These are phyloP conservation scores for Fusarium penzigii DNA, from an alignment of 2,329 filamentous ascomycete species.

Conservation along the genomic window DNA sequence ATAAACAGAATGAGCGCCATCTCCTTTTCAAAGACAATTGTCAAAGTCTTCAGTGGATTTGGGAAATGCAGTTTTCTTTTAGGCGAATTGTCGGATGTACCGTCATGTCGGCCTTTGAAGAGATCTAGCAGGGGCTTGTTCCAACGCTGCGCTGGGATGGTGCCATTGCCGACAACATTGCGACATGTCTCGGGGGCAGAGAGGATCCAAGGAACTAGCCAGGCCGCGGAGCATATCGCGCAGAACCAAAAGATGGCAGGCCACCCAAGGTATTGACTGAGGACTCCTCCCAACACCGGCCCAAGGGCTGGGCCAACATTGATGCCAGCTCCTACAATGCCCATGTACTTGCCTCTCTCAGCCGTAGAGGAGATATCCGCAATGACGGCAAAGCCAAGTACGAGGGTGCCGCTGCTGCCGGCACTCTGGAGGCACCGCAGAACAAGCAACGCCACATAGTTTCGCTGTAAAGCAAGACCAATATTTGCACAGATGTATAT, in stretches of 20 bases:
- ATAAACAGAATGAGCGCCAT: slow-evolving; percentile 55
- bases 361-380: slow-evolving; percentile 69
- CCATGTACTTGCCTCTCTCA: slow-evolving; percentile 74
- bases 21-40: slow-evolving; percentile 58
- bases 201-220: slow-evolving; percentile 55
- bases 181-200: slow-evolving; percentile 61
- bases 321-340: slow-evolving; percentile 60
- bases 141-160: slow-evolving; percentile 56
- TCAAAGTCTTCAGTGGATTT: slow-evolving; percentile 57
- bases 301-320: slow-evolving; percentile 57
- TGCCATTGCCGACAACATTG: slow-evolving; percentile 64
- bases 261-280: slow-evolving; percentile 67
- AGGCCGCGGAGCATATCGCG: slow-evolving; percentile 52
- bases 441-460: slow-evolving; percentile 59
- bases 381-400: slow-evolving; percentile 69
- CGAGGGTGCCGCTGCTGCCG: slow-evolving; percentile 69
- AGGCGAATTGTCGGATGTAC: slow-evolving; percentile 36
- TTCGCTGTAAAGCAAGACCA: slow-evolving; percentile 58
- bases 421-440: slow-evolving; percentile 63
- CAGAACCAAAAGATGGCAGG: slow-evolving; percentile 71
- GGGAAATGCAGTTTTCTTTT: slow-evolving; percentile 51
- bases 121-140: slow-evolving; percentile 59
- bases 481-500: slow-evolving; percentile 62
- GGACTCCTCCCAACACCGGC: slow-evolving; percentile 64
- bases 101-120: slow-evolving; percentile 37